Conservation (phyloP, 495 filamentous ascomycete genomes). For the Aspergillus nidulans region DNA sequence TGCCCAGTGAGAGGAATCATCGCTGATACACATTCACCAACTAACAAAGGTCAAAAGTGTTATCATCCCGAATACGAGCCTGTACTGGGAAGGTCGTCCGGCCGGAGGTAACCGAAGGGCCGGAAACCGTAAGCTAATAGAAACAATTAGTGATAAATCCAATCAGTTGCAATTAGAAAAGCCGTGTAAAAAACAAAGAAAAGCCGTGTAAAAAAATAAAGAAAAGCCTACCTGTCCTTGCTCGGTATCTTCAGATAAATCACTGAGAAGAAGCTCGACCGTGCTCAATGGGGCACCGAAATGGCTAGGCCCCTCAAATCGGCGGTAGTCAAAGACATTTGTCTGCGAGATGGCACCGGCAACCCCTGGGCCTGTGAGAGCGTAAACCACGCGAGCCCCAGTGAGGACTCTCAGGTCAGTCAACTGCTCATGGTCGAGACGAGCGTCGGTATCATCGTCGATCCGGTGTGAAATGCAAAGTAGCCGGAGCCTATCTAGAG, state of each 20-base stretch:
- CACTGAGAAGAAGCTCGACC: slow-evolving; percentile 68
- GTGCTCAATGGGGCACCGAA: slow-evolving; percentile 80
- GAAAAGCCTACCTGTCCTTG: slow-evolving; percentile 66
- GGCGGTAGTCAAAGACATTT: slow-evolving; percentile 80
- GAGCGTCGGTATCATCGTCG: slow-evolving; percentile 27
- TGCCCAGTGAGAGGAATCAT: not conserved
- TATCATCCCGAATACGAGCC: slow-evolving; percentile 37
- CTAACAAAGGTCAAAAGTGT: slow-evolving; percentile 33
- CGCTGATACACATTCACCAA: not conserved
- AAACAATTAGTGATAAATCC: not conserved
- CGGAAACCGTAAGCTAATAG: slow-evolving; percentile 35
- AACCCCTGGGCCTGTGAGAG: slow-evolving; percentile 72
- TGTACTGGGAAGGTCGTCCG: slow-evolving; percentile 26
- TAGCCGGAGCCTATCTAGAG: slow-evolving; percentile 66
- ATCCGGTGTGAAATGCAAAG: slow-evolving; percentile 39
- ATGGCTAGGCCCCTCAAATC: slow-evolving; percentile 54
- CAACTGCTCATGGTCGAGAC: slow-evolving; percentile 61
- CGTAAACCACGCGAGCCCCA: slow-evolving; percentile 77
- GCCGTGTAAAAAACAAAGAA: slow-evolving; percentile 8
- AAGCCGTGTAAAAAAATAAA: not conserved
- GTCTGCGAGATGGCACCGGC: slow-evolving; percentile 85
- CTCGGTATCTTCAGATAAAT: slow-evolving; percentile 54
- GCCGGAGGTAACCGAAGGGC: slow-evolving; percentile 36
- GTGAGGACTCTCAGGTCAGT: slow-evolving; percentile 78
- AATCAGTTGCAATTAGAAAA: not conserved